phyloP scores from a whole-genome alignment of 1,139 yeast genomes.

The Magnusiomyces magnusii region DNA sequence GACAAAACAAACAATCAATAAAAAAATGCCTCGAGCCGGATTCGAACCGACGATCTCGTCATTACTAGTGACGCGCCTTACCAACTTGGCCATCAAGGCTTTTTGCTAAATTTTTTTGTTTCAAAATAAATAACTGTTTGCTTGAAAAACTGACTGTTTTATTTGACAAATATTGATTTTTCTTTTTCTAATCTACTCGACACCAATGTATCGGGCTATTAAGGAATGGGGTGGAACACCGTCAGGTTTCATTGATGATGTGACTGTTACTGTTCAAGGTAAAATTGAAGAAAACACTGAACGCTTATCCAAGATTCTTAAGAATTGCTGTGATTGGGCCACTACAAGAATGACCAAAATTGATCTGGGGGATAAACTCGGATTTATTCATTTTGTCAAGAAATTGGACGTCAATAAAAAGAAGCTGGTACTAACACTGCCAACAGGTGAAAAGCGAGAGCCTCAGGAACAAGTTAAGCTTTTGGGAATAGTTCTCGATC shows the following conservation, averaged over 20 bases:
- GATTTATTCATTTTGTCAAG: background rate
- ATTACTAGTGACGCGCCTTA: background rate
- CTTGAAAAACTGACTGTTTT: too few relatives aligned
- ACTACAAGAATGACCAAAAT: background rate
- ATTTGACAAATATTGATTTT: too few relatives aligned
- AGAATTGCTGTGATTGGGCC: background rate
- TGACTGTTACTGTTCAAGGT: background rate
- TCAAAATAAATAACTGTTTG: too few relatives aligned
- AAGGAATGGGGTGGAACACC: background rate
- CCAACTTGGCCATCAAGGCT: background rate
- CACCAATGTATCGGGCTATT: background rate
- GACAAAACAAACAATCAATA: too few relatives aligned
- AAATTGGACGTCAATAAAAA: background rate
- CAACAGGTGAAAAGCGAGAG: background rate
- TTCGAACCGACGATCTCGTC: background rate
- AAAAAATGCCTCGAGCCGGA: background rate
- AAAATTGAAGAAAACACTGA: background rate
- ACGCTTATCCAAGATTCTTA: background rate
- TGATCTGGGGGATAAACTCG: background rate
- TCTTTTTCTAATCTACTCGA: background rate
- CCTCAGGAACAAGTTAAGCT: background rate
- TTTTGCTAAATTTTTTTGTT: too few relatives aligned
- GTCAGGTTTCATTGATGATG: background rate
- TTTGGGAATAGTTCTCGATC: background rate
- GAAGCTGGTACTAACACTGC: background rate